Base-by-base conservation (phyloP, 176 grass and related monocot genomes). In the Saccharum spontaneum region DNA sequence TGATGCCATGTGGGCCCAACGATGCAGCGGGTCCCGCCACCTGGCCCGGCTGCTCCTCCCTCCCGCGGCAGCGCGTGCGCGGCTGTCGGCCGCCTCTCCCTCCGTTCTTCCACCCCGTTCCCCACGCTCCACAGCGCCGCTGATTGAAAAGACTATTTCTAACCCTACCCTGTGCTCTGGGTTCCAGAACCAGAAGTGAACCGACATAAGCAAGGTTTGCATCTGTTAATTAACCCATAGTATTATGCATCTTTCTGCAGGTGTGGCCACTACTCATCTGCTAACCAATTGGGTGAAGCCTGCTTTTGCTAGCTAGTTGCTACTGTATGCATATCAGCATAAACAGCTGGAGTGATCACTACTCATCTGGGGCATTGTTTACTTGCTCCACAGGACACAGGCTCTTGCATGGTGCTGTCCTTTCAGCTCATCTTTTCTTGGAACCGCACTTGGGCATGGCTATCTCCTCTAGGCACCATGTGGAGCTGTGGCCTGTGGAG, bases 11-110 rank as follows among this genome's bases (percentile, higher is more conserved):
- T 69, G 83, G 89, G 84, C 75, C 89, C 84, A 50, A 59, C 16
- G 67, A 49, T 4, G 9, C n/a, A 8, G 76, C 33, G 70, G 89
- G 85, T 23, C 85, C 89, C 89, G 22, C 69, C 80, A 41, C 23
- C 75, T 80, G 89, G 39, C 60, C 84, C 31, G 80, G 57, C 52
- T 77, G 85, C 85, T 30, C 80, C 75, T 84, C 76, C 55, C 20
- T 26, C 63, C 63, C 41, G 49, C 85, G 85, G 89, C 89, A 84
- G 85, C 89, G 89, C 81, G 89, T 91, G 89, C 89, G 26, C 17
- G 49, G 41, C 33, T 87, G 85, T 91, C 89, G 80, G 81, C 76
- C 8, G 83, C n/a, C 52, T 65, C 41, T 33, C 85, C 77, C 16
- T 75, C 72, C 72, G 72, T 75, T 75, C 72, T 75, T 75, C 33